A percentile compares a stretch with the other conserved stretches of the same genome.
These are phyloP conservation scores for Paraurostyla sp. DNA, from an alignment of 73 alveolate species.

Conservation along the genomic window DNA sequence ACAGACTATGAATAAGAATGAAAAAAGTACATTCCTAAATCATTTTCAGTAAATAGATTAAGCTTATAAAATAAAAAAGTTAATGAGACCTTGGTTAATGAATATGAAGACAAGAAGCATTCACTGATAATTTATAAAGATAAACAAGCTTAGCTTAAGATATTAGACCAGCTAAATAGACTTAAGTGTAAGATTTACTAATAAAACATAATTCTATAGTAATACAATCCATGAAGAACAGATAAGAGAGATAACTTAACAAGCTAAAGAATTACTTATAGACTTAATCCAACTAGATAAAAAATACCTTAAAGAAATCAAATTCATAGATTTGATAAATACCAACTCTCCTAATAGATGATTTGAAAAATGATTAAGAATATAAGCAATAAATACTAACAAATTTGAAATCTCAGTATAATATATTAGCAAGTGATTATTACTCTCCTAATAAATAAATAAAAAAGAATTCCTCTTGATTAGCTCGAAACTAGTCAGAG, in stretches of 20 bases:
- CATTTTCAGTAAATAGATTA: slow-evolving; percentile 19
- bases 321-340: background rate
- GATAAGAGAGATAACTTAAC: background rate
- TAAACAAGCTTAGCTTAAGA: no score
- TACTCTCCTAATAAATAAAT: no score
- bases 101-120: background rate
- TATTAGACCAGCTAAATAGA: slow-evolving; percentile 9
- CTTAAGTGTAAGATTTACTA: no score
- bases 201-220: no score
- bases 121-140: background rate
- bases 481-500: no score
- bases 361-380: background rate
- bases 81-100: background rate
- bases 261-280: background rate
- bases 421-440: no score
- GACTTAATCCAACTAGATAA: background rate
- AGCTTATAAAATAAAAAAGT: background rate
- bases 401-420: no score
- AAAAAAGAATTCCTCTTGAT: no score
- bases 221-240: background rate
- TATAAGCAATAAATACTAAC: background rate
- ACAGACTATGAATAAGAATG: background rate
- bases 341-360: background rate
- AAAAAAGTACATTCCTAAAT: background rate
- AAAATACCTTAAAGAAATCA: background rate